Conservation (phyloP, 2,329 filamentous ascomycete genomes). For the Xylaria digitata region DNA sequence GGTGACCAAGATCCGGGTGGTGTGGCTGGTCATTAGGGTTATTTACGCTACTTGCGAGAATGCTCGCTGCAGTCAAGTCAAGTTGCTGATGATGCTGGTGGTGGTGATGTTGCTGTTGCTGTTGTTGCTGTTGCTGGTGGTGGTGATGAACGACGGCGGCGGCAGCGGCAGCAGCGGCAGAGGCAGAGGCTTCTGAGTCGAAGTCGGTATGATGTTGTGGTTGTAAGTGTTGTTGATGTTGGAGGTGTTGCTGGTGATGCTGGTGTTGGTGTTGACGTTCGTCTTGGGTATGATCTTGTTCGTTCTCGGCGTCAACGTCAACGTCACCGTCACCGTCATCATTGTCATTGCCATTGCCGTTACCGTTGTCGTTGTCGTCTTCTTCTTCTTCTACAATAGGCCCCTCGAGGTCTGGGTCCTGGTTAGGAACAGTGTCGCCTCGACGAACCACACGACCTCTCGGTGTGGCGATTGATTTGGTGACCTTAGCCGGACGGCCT, state of each 20-base stretch:
- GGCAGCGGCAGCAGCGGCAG: slow-evolving; percentile 50
- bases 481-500: slow-evolving; percentile 58
- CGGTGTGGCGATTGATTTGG: slow-evolving; percentile 52
- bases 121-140: slow-evolving; percentile 35
- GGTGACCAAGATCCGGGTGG: slow-evolving; percentile 46
- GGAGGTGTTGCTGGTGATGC: slow-evolving; percentile 41
- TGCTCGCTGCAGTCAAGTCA: slow-evolving; percentile 49
- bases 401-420: slow-evolving; percentile 49
- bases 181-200: slow-evolving; percentile 48
- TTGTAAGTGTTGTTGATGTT: slow-evolving; percentile 35
- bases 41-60: slow-evolving; percentile 49
- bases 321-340: slow-evolving; percentile 30
- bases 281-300: slow-evolving; percentile 43
- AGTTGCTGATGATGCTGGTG: slow-evolving; percentile 51
- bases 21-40: slow-evolving; percentile 46
- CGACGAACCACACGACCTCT: slow-evolving; percentile 49
- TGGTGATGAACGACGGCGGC: slow-evolving; percentile 48
- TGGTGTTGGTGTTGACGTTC: slow-evolving; percentile 40
- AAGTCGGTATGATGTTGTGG: slow-evolving; percentile 42
- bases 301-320: slow-evolving; percentile 42
- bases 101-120: slow-evolving; percentile 49
- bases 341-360: slow-evolving; percentile 21
- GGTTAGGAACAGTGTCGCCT: slow-evolving; percentile 50
- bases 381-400: slow-evolving; percentile 45
- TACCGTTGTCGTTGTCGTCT: slow-evolving; percentile 23